phyloP scores from a whole-genome alignment of 2,329 filamentous ascomycete species.

The Aspergillus novofumigatus region DNA sequence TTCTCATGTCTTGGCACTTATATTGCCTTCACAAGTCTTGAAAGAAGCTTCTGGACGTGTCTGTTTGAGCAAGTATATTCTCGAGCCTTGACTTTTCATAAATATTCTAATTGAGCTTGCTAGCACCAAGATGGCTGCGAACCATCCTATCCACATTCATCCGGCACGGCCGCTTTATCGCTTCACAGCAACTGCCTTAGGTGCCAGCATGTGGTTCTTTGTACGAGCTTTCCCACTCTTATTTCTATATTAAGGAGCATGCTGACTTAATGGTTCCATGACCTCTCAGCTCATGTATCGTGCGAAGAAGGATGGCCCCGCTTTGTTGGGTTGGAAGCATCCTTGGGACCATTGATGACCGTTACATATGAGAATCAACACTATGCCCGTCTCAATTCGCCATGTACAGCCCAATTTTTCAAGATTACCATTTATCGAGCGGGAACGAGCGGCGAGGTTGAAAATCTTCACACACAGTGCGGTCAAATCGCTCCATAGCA shows the following conservation, averaged over 20 bases:
- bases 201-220: constrained; percentile 99
- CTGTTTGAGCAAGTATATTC: neutral
- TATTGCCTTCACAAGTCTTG: neutral
- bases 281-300: constrained; percentile 81
- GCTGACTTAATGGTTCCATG: constrained; percentile 14
- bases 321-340: constrained; percentile 87
- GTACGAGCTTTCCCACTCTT: constrained; percentile 47
- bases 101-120: neutral
- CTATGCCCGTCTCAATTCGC: constrained; percentile 3
- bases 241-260: neutral
- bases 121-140: constrained; percentile 32
- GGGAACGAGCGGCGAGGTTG: neutral
- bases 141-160: constrained; percentile 50
- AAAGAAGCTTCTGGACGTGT: neutral
- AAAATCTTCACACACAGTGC: neutral
- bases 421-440: neutral
- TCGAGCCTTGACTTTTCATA: neutral
- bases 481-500: neutral
- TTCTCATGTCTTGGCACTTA: neutral
- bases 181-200: constrained; percentile 78
- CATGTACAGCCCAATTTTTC: neutral
- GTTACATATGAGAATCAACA: neutral
- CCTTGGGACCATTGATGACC: constrained; percentile 80
- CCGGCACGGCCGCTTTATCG: constrained; percentile 69
- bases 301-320: constrained; percentile 92